Conservation (phyloP, 2,329 filamentous ascomycete genomes). For the Drechslerella stenobrocha region DNA sequence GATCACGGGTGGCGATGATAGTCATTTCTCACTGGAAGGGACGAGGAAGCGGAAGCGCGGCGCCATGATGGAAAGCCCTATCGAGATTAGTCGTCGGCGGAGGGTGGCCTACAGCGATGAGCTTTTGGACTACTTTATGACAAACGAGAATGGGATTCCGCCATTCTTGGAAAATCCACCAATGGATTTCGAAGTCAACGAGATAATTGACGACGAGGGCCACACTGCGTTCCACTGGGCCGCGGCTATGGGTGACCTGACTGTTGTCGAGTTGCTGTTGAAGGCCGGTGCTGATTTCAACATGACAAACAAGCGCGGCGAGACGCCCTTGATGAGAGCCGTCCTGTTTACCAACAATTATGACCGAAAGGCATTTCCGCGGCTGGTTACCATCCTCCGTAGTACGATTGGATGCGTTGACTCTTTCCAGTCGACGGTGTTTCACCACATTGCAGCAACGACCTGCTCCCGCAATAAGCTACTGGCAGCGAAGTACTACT, state of each 20-base stretch:
- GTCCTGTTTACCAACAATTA: slow-evolving; percentile 97
- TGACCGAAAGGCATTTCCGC: slow-evolving; percentile 87
- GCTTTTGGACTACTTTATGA: slow-evolving; percentile 92
- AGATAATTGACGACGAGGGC: slow-evolving; percentile 87
- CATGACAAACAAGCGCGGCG: slow-evolving; percentile 71
- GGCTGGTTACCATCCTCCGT: slow-evolving; percentile 78
- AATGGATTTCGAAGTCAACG: slow-evolving; percentile 81
- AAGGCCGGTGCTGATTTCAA: slow-evolving; percentile 75
- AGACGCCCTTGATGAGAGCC: slow-evolving; percentile 91
- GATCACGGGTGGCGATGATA: slow-evolving; percentile 20
- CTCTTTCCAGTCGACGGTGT: slow-evolving; percentile 79
- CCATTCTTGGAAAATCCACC: slow-evolving; percentile 77
- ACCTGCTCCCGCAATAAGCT: slow-evolving; percentile 84
- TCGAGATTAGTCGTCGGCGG: slow-evolving; percentile 75
- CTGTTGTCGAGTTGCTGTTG: slow-evolving; percentile 85
- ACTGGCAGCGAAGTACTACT: slow-evolving; percentile 86
- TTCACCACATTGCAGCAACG: slow-evolving; percentile 90
- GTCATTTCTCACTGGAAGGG: slow-evolving; percentile 56
- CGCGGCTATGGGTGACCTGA: slow-evolving; percentile 92
- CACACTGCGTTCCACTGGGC: slow-evolving; percentile 97
- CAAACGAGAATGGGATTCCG: slow-evolving; percentile 75
- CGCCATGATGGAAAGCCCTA: slow-evolving; percentile 63
- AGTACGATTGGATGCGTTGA: slow-evolving; percentile 80
- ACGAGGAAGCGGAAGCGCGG: slow-evolving; percentile 76
- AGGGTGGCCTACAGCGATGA: slow-evolving; percentile 83